Evolutionary conservation across 2,329 filamentous ascomycete genomes (phyloP).

Genomic region (Colletotrichum sp.): DNA sequence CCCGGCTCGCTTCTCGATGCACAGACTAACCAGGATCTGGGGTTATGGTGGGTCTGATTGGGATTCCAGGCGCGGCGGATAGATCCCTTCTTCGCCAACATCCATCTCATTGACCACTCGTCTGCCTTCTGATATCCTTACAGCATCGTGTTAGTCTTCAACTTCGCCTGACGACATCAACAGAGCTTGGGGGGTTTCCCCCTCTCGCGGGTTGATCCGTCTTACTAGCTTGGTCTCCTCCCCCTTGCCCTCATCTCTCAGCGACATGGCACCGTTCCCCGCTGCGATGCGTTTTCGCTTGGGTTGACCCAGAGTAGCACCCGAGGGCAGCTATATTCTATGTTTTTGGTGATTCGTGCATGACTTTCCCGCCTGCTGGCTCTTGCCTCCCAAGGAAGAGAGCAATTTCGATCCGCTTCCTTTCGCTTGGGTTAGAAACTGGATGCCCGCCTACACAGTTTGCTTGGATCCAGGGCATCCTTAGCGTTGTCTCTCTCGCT

Average conservation of each 20-base stretch:
- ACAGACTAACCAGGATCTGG: neutral
- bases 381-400: neutral
- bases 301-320: slow-evolving; percentile 13
- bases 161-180: neutral
- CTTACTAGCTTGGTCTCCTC: neutral
- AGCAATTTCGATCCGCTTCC: neutral
- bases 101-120: neutral
- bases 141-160: neutral
- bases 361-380: neutral
- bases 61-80: neutral
- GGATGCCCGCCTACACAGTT: neutral
- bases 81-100: neutral
- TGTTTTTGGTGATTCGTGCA: neutral
- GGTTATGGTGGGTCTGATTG: neutral
- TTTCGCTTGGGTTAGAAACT: neutral
- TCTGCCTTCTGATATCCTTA: neutral
- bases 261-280: neutral
- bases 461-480: neutral
- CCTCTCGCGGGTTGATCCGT: neutral
- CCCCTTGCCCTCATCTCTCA: neutral
- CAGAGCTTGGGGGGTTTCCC: neutral
- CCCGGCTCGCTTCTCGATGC: slow-evolving; percentile 35
- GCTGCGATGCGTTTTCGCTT: slow-evolving; percentile 4
- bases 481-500: slow-evolving; percentile 7
- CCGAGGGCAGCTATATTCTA: neutral